These are phyloP conservation scores for Chlorociboria aeruginascens DNA, from an alignment of 495 filamentous ascomycete species.

Conservation along the genomic window DNA sequence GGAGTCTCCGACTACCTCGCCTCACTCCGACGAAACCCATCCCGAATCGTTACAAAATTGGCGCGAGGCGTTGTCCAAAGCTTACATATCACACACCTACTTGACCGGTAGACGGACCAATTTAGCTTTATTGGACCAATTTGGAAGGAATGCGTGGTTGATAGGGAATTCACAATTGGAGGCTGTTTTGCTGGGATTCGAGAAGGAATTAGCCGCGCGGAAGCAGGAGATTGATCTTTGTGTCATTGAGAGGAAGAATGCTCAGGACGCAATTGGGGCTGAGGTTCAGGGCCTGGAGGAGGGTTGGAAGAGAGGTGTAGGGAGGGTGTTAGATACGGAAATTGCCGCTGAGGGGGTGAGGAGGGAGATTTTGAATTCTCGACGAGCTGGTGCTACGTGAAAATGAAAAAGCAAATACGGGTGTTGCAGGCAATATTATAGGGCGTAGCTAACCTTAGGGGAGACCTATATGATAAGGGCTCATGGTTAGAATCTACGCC, in stretches of 20 bases:
- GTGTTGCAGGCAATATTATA: too few relatives aligned
- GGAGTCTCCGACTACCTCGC: constrained; percentile 20
- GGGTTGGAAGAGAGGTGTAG: constrained; percentile 60
- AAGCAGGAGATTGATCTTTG: constrained; percentile 56
- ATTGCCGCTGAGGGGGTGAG: constrained; percentile 59
- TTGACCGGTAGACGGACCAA: constrained; percentile 53
- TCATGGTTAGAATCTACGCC: background rate
- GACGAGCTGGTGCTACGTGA: constrained; percentile 18
- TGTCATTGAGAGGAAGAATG: constrained; percentile 54
- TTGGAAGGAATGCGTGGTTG: constrained; percentile 86
- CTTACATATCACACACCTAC: constrained; percentile 57
- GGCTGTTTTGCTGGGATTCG: constrained; percentile 54
- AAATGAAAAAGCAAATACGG: background rate
- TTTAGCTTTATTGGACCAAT: constrained; percentile 60
- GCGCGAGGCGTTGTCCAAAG: constrained; percentile 19
- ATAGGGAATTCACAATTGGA: constrained; percentile 72
- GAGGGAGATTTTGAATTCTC: constrained; percentile 46
- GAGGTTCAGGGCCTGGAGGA: constrained; percentile 61
- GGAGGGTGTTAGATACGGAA: constrained; percentile 63
- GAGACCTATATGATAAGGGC: background rate
- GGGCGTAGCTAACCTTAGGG: background rate
- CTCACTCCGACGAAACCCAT: constrained; percentile 11
- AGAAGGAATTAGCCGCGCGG: constrained; percentile 59
- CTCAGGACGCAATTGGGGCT: constrained; percentile 55
- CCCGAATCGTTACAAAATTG: constrained; percentile 18